Conservation (phyloP, 805 yeast genomes). For the Barnettozyma siamensis region DNA sequence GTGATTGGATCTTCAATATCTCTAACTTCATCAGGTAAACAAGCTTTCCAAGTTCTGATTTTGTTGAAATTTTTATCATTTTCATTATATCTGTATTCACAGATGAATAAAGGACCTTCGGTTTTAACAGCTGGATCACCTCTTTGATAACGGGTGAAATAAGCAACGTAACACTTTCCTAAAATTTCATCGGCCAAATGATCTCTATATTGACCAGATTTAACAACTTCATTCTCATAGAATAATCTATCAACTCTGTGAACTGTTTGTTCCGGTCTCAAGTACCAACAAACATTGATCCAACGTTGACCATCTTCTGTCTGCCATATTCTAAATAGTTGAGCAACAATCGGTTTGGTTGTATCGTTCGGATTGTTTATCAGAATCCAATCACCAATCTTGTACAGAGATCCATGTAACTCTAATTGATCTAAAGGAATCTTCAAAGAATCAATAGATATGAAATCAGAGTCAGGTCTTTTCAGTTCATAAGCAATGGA, state of each 20-base stretch:
- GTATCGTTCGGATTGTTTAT: slow-evolving; percentile 84
- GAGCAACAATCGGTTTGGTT: slow-evolving; percentile 87
- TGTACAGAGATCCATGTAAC: slow-evolving; percentile 64
- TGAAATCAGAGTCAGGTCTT: slow-evolving; percentile 76
- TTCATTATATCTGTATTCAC: slow-evolving; percentile 93
- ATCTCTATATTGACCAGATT: slow-evolving; percentile 94
- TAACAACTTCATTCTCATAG: slow-evolving; percentile 91
- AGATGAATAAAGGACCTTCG: slow-evolving; percentile 83
- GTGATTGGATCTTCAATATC: slow-evolving; percentile 74
- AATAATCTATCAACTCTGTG: slow-evolving; percentile 87
- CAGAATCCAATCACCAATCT: slow-evolving; percentile 94
- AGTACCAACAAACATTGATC: slow-evolving; percentile 96
- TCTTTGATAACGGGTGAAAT: slow-evolving; percentile 88
- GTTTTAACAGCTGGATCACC: slow-evolving; percentile 84
- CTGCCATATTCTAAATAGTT: slow-evolving; percentile 89
- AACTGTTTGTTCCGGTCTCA: slow-evolving; percentile 96
- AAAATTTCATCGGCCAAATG: slow-evolving; percentile 83
- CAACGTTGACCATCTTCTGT: slow-evolving; percentile 76
- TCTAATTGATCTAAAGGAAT: slow-evolving; percentile 77
- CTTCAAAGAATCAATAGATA: slow-evolving; percentile 49
- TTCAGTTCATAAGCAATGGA: slow-evolving; percentile 63
- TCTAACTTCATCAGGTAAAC: slow-evolving; percentile 94
- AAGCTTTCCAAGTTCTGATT: slow-evolving; percentile 97
- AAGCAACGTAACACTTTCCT: slow-evolving; percentile 92
- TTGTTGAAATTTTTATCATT: slow-evolving; percentile 85